Conservation (phyloP, 2,329 filamentous ascomycete genomes). For the Nigrospora osmanthi region DNA sequence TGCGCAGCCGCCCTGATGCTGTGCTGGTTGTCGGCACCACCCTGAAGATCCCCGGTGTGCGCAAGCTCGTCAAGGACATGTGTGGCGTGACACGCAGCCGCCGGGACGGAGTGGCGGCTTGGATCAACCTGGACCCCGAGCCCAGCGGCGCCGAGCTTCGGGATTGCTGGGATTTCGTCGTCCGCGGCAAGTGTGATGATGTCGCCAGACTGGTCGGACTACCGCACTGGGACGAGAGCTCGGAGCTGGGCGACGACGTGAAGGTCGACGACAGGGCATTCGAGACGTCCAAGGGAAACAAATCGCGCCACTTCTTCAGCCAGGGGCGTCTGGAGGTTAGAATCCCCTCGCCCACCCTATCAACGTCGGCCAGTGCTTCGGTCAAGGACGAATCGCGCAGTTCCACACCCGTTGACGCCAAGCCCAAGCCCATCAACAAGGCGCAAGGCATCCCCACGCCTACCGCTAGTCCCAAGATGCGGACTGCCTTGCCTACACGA, state of each 20-base stretch:
- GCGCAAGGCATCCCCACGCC: slow-evolving; percentile 49
- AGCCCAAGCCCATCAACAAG: slow-evolving; percentile 31
- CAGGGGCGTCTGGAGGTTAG: slow-evolving; percentile 34
- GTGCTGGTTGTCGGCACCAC: slow-evolving; percentile 94
- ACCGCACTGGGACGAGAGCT: slow-evolving; percentile 45
- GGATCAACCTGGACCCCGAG: slow-evolving; percentile 86
- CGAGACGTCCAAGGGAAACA: slow-evolving; percentile 25
- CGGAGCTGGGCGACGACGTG: slow-evolving; percentile 41
- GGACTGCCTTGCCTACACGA: slow-evolving; percentile 31
- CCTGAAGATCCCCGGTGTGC: slow-evolving; percentile 88
- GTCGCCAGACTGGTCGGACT: slow-evolving; percentile 67
- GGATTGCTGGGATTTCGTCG: slow-evolving; percentile 87
- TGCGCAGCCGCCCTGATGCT: slow-evolving; percentile 80
- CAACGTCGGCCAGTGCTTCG: slow-evolving; percentile 7
- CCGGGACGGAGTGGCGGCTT: slow-evolving; percentile 78
- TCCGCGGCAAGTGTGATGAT: slow-evolving; percentile 80
- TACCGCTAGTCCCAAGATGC: slow-evolving; percentile 44
- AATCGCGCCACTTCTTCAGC: slow-evolving; percentile 17
- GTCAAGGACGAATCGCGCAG: slow-evolving; percentile 16
- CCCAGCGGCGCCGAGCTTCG: slow-evolving; percentile 80
- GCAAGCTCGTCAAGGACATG: slow-evolving; percentile 83
- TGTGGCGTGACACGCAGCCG: slow-evolving; percentile 78
- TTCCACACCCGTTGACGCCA: slow-evolving; percentile 18
- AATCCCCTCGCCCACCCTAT: slow-evolving; percentile 21
- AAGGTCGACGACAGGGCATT: slow-evolving; percentile 35